These are phyloP conservation scores for Volvox africanus DNA, from an alignment of 139 green algal genomes.

Conservation along the genomic window DNA sequence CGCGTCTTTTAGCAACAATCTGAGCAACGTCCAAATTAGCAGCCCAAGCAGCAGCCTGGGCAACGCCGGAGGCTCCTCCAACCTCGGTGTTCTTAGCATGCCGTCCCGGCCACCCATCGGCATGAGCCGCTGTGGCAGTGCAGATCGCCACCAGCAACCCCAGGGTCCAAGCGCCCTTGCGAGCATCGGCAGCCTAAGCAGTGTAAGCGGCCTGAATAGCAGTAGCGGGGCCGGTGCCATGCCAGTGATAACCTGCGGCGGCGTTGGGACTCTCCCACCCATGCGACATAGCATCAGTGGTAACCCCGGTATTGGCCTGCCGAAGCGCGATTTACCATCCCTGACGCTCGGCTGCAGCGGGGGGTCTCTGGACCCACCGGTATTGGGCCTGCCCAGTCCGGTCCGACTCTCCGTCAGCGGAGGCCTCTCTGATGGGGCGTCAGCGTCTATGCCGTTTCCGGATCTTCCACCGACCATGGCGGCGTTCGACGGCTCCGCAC, in stretches of 20 bases:
- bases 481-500: neutral
- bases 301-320: constrained; percentile 1
- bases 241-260: neutral
- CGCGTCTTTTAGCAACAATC: too few species aligned
- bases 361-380: neutral
- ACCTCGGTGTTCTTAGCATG: neutral
- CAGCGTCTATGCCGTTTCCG: neutral
- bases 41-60: neutral
- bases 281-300: neutral
- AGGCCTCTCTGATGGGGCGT: neutral
- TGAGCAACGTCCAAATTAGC: too few species aligned
- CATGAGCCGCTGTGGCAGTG: constrained; percentile 9
- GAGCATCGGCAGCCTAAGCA: neutral
- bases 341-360: neutral
- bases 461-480: neutral
- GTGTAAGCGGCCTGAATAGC: neutral
- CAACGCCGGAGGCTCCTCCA: too few species aligned
- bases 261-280: neutral
- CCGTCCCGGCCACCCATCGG: neutral
- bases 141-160: constrained; percentile 18
- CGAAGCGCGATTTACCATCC: neutral
- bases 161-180: neutral
- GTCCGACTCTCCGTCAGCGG: neutral
- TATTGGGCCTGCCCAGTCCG: neutral
- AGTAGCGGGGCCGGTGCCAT: neutral